Base-by-base conservation (phyloP, 768 basidiomycete species). In the Trametes cinnabarina region DNA sequence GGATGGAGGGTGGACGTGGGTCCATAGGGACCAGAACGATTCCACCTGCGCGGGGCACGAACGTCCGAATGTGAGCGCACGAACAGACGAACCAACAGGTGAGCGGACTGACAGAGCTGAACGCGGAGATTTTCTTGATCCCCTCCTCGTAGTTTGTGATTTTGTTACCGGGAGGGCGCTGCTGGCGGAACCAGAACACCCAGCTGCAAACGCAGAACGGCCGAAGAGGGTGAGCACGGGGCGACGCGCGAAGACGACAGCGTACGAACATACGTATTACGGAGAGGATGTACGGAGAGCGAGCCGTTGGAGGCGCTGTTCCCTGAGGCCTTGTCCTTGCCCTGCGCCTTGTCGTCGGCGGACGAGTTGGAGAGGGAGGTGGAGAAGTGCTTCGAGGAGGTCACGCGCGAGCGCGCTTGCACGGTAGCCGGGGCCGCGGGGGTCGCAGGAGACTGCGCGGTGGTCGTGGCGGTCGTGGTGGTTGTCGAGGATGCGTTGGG, bases 11-110 rank as follows among this genome's bases (percentile, higher is more conserved):
- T 87, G 80, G 25, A 98, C 82, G 71, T 98, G 96, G 4, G 94
- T 94, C 80, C 92, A 90, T 58, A 98, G 77, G 22, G 93, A 88
- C 88, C 95, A 96, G 73, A 94, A 97, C 35, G 93, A 95, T 75
- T 98, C 96, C 51, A 93, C 90, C 88, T 94, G 67, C 2, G 25
- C 7, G 23, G 26, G 12, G 22, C 8, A 44, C 28, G 22, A 10
- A 22, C n/a, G n/a, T n/a, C n/a, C n/a, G n/a, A n/a, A n/a, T n/a
- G 28, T 41, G 12, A 23, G 43, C 4, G 1, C 15, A 11, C 12
- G 17, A 39, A 47, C 30, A 5, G 50, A 44, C 22, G 35, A 47
- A 55, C 44, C 11, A 43, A 50, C 14, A 32, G 41, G 17, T 53
- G 35, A 50, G 51, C n/a, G n/a, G n/a, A 11, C 86, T 51, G 60